phyloP scores from a whole-genome alignment of 1,139 yeast genomes.

The Kazachstania sp. region DNA sequence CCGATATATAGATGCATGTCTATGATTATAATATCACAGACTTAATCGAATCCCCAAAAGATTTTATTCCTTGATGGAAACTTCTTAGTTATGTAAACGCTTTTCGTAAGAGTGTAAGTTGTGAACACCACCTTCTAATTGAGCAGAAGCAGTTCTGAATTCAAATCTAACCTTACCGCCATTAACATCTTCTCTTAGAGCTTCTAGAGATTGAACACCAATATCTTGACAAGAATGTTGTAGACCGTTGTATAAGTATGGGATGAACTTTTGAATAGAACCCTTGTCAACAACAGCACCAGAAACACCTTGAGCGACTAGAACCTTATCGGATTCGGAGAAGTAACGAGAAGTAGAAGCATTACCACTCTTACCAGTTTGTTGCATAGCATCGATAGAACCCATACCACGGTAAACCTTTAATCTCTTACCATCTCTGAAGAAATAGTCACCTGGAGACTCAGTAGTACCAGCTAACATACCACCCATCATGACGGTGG shows the following conservation, averaged over 20 bases:
- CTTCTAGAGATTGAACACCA: constrained; percentile 65
- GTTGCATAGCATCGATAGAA: constrained; percentile 97
- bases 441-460: constrained; percentile 97
- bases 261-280: constrained; percentile 84
- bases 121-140: constrained; percentile 97
- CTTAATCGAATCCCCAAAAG: not conserved
- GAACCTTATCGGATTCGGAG: constrained; percentile 88
- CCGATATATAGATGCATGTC: not conserved
- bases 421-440: constrained; percentile 95
- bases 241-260: constrained; percentile 88
- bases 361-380: constrained; percentile 77
- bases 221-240: constrained; percentile 99
- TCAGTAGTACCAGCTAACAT: constrained; percentile 97
- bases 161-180: constrained; percentile 80
- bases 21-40: not conserved
- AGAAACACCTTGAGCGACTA: constrained; percentile 98
- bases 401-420: constrained; percentile 99
- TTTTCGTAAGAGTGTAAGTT: constrained; percentile 95
- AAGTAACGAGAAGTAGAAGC: constrained; percentile 98
- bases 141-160: constrained; percentile 97
- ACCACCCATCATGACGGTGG: constrained; percentile 99
- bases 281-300: constrained; percentile 98
- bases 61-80: not conserved
- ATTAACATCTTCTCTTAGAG: constrained; percentile 57
- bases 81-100: constrained; percentile 73